Evolutionary conservation across 495 filamentous ascomycete genomes (phyloP), one percentile per base, ranked within the genome.

Genomic region (Bryoglossum gracile): DNA sequence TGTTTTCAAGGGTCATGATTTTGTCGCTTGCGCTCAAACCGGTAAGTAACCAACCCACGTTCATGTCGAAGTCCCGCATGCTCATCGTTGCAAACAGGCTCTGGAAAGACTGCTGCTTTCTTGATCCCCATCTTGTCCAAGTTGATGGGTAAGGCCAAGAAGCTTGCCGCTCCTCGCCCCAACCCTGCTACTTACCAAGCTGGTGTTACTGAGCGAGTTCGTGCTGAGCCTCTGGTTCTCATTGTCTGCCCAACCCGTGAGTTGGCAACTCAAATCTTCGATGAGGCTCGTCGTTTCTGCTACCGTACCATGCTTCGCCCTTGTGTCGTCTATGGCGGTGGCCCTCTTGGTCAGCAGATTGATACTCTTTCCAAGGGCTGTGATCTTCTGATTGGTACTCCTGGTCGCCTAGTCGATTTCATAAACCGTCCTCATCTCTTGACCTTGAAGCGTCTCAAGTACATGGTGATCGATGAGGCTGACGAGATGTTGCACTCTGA

Each of bases 261-360:
- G 74, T 68, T 98, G 9, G 85, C 88, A 0, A 84, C 84, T 4
- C 92, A 98, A 64, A 94, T 96, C 54, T 97, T 95, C 65, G 86
- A 94, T 50, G 91, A 96, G 59, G 82, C 86, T 11, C 81, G 92
- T 49, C 86, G 88, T 50, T 77, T 95, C 33, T 94, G 87, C 60
- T 97, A 98, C 57, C 81, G 92, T 10, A 87, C 87, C 13, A 95
- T 92, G 87, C 75, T 97, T 39, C 88, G 91, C 36, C 92, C 92
- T 21, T 94, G 88, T 56, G 89, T 94, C 24, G 70, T 83, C 19
- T 98, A 98, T 59, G 92, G 92, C 40, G 92, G 92, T 50, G 81
- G 79, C 24, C 86, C 87, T 0, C 50, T 74, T 3, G 55, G 60
- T 1, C 74, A 80, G 8, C 89, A 95, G 62, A 65, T 75, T 2